phyloP scores from a whole-genome alignment of 2,329 filamentous ascomycete species.

The Fusarium sp. region DNA sequence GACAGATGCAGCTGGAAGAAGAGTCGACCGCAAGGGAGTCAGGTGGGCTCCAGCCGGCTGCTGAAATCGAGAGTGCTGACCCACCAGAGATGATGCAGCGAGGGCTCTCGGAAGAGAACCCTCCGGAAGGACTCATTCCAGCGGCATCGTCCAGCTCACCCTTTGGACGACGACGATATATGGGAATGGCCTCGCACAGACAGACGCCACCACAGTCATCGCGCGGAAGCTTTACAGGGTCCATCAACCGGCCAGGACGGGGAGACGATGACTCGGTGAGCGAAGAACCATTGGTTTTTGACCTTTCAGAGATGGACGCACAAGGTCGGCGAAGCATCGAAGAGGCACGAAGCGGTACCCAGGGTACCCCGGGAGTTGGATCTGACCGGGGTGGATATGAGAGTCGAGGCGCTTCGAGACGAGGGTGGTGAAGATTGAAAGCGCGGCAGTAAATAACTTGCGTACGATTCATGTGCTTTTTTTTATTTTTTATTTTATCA shows the following conservation, averaged over 20 bases:
- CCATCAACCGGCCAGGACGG: slow-evolving; percentile 56
- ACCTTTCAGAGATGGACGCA: slow-evolving; percentile 79
- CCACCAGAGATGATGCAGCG: slow-evolving; percentile 59
- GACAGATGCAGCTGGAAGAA: slow-evolving; percentile 56
- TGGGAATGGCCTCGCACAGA: slow-evolving; percentile 59
- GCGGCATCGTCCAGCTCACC: slow-evolving; percentile 60
- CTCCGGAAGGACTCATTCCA: slow-evolving; percentile 62
- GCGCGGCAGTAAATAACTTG: slow-evolving; percentile 9
- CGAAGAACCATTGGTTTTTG: slow-evolving; percentile 80
- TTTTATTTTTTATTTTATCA: slow-evolving; percentile 2
- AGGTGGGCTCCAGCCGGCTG: slow-evolving; percentile 58
- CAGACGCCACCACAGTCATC: slow-evolving; percentile 63
- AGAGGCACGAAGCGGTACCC: slow-evolving; percentile 61
- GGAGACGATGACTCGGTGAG: slow-evolving; percentile 69
- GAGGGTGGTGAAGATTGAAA: slow-evolving; percentile 54
- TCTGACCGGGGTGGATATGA: slow-evolving; percentile 60
- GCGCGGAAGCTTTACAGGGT: slow-evolving; percentile 63
- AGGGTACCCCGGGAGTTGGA: slow-evolving; percentile 51
- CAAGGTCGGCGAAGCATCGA: slow-evolving; percentile 73
- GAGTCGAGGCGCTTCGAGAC: slow-evolving; percentile 53
- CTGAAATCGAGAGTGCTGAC: slow-evolving; percentile 59
- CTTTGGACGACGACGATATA: slow-evolving; percentile 64
- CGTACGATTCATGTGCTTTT: slow-evolving; percentile 19
- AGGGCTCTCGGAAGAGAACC: slow-evolving; percentile 63
- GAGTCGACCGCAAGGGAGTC: slow-evolving; percentile 47